phyloP scores from a whole-genome alignment of 192 early-diverging fungal species.

The Kickxella alabastrina region DNA sequence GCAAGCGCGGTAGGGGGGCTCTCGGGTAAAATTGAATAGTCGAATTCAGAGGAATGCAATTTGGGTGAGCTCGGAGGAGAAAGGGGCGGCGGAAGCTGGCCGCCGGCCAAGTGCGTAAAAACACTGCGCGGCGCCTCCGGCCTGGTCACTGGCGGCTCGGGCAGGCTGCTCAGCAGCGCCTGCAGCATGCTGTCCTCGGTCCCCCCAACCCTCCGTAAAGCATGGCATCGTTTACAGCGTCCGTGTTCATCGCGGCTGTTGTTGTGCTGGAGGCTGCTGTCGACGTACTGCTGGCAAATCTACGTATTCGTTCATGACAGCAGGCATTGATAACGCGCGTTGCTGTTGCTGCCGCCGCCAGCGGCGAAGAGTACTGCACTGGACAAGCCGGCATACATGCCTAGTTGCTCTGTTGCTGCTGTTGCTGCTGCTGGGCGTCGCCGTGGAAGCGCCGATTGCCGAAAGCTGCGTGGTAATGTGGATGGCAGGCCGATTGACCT shows the following conservation, averaged over 20 bases:
- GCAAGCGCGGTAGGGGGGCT: background rate
- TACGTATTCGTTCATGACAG: slow-evolving; percentile 23
- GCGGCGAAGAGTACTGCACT: no score
- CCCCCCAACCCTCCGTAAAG: slow-evolving; percentile 2
- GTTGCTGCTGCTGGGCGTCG: slow-evolving; percentile 12
- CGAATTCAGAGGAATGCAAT: background rate
- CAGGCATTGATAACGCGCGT: slow-evolving; percentile 41
- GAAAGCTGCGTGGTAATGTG: slow-evolving; percentile 25
- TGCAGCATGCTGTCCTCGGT: slow-evolving; percentile 40
- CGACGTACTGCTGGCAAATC: slow-evolving; percentile 11
- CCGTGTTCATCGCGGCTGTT: no score
- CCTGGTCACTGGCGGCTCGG: slow-evolving; percentile 29
- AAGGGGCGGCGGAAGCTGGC: slow-evolving; percentile 7
- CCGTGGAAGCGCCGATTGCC: slow-evolving; percentile 23
- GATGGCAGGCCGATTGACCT: slow-evolving; percentile 8
- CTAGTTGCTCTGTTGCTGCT: no score
- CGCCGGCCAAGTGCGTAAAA: slow-evolving; percentile 7
- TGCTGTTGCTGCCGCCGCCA: slow-evolving; percentile 12
- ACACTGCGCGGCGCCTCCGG: slow-evolving; percentile 4
- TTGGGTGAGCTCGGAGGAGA: slow-evolving; percentile 10
- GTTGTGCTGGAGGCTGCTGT: no score
- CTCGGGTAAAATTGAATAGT: background rate
- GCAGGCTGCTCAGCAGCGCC: slow-evolving; percentile 37
- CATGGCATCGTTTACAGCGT: background rate
- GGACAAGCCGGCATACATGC: no score